These are phyloP conservation scores for Cairneyella variabilis DNA, from an alignment of 495 filamentous ascomycete genomes.

Conservation along the genomic window DNA sequence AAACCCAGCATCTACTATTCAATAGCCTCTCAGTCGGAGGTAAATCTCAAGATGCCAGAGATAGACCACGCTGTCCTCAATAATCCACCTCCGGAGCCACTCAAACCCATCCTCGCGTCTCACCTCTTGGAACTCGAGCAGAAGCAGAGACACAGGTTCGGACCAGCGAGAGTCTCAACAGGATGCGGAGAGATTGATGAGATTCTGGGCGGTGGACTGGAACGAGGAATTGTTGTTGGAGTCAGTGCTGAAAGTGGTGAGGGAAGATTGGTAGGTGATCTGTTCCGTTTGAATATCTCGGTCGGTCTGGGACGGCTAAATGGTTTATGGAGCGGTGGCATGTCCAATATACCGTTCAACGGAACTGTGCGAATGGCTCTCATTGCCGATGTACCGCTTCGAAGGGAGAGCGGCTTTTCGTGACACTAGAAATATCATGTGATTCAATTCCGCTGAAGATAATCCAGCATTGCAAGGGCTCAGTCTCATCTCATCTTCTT, in stretches of 20 bases:
- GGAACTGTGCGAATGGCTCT: too few relatives aligned
- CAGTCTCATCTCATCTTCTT: too few relatives aligned
- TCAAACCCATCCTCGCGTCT: conserved; percentile 18
- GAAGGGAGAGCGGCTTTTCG: too few relatives aligned
- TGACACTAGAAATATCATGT: too few relatives aligned
- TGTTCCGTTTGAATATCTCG: neutral
- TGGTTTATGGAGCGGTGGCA: too few relatives aligned
- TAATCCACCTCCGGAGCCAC: conserved; percentile 11
- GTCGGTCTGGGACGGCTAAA: too few relatives aligned
- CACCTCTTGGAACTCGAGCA: conserved; percentile 17
- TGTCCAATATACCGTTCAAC: too few relatives aligned
- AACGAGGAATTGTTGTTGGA: conserved; percentile 44
- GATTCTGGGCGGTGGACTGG: conserved; percentile 34
- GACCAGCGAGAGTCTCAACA: conserved; percentile 19
- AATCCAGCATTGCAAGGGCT: too few relatives aligned
- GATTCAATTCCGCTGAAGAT: too few relatives aligned
- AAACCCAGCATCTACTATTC: too few relatives aligned
- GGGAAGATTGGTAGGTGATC: conserved; percentile 31
- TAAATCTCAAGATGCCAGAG: conserved; percentile 15
- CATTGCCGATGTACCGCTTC: too few relatives aligned
- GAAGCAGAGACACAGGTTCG: conserved; percentile 19
- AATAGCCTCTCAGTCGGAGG: too few relatives aligned
- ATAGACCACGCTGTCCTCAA: conserved; percentile 3
- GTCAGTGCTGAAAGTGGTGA: conserved; percentile 44
- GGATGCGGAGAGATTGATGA: conserved; percentile 44